Base-by-base conservation (phyloP, 1,139 yeast genomes). In the Geotrichum bryndzae region DNA sequence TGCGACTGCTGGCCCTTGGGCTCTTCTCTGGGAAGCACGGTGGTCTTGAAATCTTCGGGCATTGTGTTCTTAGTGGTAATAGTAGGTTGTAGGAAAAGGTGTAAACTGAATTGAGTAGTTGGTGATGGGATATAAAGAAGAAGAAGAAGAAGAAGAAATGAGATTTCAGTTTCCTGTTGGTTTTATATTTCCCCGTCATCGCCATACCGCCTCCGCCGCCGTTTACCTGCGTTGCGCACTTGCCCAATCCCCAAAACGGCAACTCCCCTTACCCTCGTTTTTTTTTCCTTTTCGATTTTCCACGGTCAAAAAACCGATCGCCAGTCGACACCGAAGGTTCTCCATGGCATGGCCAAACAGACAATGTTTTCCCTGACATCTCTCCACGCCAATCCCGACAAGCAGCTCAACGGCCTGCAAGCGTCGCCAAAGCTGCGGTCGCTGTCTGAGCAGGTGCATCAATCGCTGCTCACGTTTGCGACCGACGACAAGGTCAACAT, bases 391-490 rank as follows among this genome's bases (percentile, higher is more conserved):
- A 45, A 56, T 38, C 51, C 59, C 25, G 53, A 52, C 15, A 52
- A 31, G 27, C 56, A 57, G 15, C 51, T 33, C 27, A 56, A 59
- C 51, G 51, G 59, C 15, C 33, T 46, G 1, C 55, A 46, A 7
- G 54, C 45, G 4, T 45, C 56, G 18, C 59, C 58, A 7, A 55
- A 53, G 54, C 27, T 53, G 11, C 23, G 56, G 22, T 48, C 57
- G 33, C 54, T 59, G 41, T 15, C 54, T 11, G 51, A 48, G 13
- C 61, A 56, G 35, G 54, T 55, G 15, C 18, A 55, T 56, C 76
- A 73, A 60, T 70, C 75, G 18, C 57, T 74, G 46, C 66, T 74
- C 41, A 59, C 71, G 13, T 70, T 71, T 55, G 64, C 66, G 11
- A 67, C 69, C 1, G 65, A 66, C 52, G 48, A 41, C 18, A 41